Conservation (phyloP, 257 asterid species). For the Perilla frutescens region DNA sequence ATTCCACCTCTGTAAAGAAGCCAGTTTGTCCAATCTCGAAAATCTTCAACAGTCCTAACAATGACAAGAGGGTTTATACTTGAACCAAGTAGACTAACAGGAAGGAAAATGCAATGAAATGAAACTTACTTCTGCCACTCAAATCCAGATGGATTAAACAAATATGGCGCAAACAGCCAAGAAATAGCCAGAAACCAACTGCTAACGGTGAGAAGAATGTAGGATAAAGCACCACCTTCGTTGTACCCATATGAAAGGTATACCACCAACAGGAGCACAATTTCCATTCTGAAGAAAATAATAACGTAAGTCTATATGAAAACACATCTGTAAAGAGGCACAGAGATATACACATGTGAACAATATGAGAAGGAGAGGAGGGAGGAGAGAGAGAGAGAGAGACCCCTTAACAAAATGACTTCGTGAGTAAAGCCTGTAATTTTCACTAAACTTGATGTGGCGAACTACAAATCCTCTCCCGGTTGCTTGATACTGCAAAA, state of each 20-base stretch:
- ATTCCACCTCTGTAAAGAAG: constrained; percentile 98
- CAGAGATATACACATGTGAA: constrained; percentile 1
- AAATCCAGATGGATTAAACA: constrained; percentile 97
- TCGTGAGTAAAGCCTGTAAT: constrained; percentile 94
- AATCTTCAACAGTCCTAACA: constrained; percentile 93
- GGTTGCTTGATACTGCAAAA: constrained; percentile 93
- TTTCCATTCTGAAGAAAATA: constrained; percentile 82
- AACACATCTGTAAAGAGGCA: background rate
- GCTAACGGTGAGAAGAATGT: constrained; percentile 89
- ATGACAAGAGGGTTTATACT: constrained; percentile 38
- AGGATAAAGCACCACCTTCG: constrained; percentile 73
- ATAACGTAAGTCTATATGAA: constrained; percentile 29
- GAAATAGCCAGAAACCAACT: constrained; percentile 93
- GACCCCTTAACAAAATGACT: constrained; percentile 99
- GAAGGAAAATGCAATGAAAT: constrained; percentile 16
- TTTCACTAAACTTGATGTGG: constrained; percentile 95
- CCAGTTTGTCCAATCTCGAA: constrained; percentile 99
- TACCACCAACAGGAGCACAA: constrained; percentile 80
- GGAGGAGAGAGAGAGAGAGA: constrained; percentile 48
- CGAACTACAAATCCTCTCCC: constrained; percentile 98
- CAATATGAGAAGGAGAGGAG: background rate
- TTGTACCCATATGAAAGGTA: constrained; percentile 84
- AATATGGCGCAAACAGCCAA: constrained; percentile 97
- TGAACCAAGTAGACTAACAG: constrained; percentile 32
- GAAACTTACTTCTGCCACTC: constrained; percentile 98